A percentile compares a stretch with the other conserved stretches of the same genome.
Evolutionary conservation across 768 basidiomycete species (phyloP).

Genomic region (Leccinum disarticulatum): DNA sequence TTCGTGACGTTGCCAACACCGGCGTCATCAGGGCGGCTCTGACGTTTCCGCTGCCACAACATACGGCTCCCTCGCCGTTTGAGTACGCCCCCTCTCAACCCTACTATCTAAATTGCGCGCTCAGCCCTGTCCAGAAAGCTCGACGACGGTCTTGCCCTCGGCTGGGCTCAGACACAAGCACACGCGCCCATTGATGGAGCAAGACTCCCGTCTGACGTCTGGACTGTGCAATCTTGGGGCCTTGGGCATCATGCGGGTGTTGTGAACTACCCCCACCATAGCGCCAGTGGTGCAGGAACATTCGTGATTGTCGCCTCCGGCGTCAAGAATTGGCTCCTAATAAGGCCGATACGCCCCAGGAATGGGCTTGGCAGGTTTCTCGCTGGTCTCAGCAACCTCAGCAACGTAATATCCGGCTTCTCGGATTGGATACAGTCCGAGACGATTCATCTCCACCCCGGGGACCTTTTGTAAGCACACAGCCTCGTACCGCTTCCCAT

Average conservation of each 20-base stretch:
- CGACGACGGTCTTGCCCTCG: background rate
- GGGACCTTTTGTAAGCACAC: background rate
- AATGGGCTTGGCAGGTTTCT: background rate
- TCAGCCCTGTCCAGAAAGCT: background rate
- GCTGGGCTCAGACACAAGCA: background rate
- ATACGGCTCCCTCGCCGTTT: background rate
- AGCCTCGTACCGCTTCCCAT: no score
- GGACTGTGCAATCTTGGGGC: background rate
- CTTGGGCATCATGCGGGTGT: background rate
- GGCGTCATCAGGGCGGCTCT: background rate
- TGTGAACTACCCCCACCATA: conserved; percentile 1
- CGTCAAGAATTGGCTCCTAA: conserved; percentile 2
- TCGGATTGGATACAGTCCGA: background rate
- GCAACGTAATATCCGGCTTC: background rate
- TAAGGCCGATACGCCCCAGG: background rate
- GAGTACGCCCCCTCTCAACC: background rate
- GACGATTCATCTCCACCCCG: background rate
- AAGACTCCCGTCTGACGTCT: background rate
- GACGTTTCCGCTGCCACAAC: background rate
- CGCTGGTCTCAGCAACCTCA: background rate
- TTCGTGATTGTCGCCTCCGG: background rate
- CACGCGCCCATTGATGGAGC: background rate
- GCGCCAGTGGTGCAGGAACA: background rate
- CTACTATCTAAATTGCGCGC: no score
- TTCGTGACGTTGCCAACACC: background rate